A percentile compares a stretch with the other conserved stretches of the same genome.
phyloP scores from a whole-genome alignment of 164 flowering plant species.

The Berberis thunbergii region DNA sequence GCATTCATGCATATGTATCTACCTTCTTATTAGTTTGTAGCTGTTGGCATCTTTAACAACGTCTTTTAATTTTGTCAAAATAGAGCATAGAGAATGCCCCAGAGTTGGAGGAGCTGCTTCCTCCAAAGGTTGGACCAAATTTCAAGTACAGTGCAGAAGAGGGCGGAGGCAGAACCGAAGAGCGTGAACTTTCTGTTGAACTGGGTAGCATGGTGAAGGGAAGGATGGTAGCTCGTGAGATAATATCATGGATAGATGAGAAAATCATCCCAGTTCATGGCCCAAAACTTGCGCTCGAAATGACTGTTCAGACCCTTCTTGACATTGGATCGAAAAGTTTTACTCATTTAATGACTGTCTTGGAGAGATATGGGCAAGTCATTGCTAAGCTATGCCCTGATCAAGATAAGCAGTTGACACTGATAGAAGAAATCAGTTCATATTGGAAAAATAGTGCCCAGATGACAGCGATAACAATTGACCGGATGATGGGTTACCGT shows the following conservation, averaged over 20 bases:
- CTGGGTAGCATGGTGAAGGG: constrained; percentile 79
- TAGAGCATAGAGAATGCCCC: constrained; percentile 94
- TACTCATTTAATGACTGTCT: constrained; percentile 88
- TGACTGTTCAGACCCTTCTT: constrained; percentile 83
- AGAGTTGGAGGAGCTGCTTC: constrained; percentile 86
- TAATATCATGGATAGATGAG: constrained; percentile 84
- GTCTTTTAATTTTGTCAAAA: constrained; percentile 1
- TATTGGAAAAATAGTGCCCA: constrained; percentile 90
- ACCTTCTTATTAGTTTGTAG: too few relatives aligned
- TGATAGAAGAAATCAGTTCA: constrained; percentile 67
- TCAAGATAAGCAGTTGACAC: constrained; percentile 69
- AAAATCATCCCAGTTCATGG: constrained; percentile 68
- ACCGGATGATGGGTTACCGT: constrained; percentile 99
- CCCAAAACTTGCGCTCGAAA: constrained; percentile 45
- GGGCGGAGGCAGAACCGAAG: constrained; percentile 40
- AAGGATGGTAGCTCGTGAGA: constrained; percentile 54
- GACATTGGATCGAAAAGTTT: constrained; percentile 97
- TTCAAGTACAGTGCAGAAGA: constrained; percentile 54
- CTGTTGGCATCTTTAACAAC: neutral
- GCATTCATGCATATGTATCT: too few relatives aligned
- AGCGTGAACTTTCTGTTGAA: constrained; percentile 47
- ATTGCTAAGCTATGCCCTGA: constrained; percentile 74
- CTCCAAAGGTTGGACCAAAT: constrained; percentile 69
- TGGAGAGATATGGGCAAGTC: constrained; percentile 97
- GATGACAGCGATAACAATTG: constrained; percentile 80